A percentile compares a stretch with the other conserved stretches of the same genome.
These are phyloP conservation scores for Acer campestre DNA, from an alignment of 345 rosid species.

Conservation along the genomic window DNA sequence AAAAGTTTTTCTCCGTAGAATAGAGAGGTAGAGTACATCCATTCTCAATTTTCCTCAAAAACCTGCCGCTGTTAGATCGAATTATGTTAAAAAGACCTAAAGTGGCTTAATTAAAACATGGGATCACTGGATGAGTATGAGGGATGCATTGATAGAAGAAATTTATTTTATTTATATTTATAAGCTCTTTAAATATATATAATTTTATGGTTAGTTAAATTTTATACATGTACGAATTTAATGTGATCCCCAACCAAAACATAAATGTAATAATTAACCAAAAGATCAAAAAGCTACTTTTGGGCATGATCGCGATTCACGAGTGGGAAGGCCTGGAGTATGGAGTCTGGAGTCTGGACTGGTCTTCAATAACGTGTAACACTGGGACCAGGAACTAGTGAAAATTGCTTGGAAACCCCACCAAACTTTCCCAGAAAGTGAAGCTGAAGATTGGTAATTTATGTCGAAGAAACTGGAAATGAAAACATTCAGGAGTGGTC, in stretches of 20 bases:
- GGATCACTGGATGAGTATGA: too few species aligned
- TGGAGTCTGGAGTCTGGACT: not conserved
- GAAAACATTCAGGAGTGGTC: not conserved
- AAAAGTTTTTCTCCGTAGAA: too few species aligned
- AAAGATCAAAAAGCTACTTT: not conserved
- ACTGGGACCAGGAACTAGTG: not conserved
- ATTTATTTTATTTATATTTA: too few species aligned
- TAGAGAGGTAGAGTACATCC: too few species aligned
- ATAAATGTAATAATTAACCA: not conserved
- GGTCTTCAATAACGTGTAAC: not conserved
- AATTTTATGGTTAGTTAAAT: too few species aligned
- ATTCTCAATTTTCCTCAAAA: too few species aligned
- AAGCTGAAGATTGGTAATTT: not conserved
- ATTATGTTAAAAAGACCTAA: too few species aligned
- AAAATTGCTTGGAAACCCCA: not conserved
- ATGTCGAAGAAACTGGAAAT: not conserved
- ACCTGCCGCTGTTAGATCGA: too few species aligned
- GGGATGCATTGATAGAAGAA: too few species aligned
- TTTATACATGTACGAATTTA: not conserved
- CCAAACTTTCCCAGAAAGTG: slow-evolving; percentile 15
- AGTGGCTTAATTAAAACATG: too few species aligned
- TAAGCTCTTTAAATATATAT: too few species aligned
- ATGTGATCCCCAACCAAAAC: not conserved
- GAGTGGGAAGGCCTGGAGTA: not conserved
- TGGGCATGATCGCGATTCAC: not conserved